Conservation (phyloP, 176 grass and related monocot genomes). For the Oryza glumipatula region DNA sequence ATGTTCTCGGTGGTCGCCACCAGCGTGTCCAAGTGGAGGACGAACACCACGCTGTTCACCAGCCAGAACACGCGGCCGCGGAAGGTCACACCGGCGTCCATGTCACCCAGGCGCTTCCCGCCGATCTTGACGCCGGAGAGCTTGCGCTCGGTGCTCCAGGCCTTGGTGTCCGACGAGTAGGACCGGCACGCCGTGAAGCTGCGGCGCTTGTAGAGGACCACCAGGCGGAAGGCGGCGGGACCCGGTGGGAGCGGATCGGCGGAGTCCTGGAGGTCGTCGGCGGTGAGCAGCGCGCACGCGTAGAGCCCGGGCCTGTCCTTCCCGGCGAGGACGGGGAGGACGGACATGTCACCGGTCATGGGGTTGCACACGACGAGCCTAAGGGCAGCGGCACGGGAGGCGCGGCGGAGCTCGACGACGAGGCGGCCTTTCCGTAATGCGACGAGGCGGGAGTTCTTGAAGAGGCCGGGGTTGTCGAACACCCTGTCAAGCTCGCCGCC, state of each 20-base stretch:
- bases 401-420: not conserved
- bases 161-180: not conserved
- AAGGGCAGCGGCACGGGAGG: not conserved
- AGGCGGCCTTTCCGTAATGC: constrained; percentile 16
- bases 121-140: not conserved
- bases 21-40: not conserved
- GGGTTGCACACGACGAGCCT: constrained; percentile 21
- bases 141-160: not conserved
- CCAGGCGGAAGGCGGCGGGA: not conserved
- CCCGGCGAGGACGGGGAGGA: constrained; percentile 2
- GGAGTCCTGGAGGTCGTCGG: not conserved
- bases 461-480: not conserved
- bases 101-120: not conserved
- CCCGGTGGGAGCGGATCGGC: not conserved
- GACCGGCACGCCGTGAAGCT: constrained; percentile 10
- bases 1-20: not conserved
- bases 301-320: constrained; percentile 4
- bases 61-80: not conserved
- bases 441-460: not conserved
- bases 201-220: constrained; percentile 22
- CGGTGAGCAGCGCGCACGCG: constrained; percentile 4
- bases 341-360: not conserved
- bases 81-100: not conserved
- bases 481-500: not conserved
- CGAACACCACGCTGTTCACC: not conserved